Evolutionary conservation across 2,329 filamentous ascomycete species (phyloP).

Genomic region (Tolypocladium album): DNA sequence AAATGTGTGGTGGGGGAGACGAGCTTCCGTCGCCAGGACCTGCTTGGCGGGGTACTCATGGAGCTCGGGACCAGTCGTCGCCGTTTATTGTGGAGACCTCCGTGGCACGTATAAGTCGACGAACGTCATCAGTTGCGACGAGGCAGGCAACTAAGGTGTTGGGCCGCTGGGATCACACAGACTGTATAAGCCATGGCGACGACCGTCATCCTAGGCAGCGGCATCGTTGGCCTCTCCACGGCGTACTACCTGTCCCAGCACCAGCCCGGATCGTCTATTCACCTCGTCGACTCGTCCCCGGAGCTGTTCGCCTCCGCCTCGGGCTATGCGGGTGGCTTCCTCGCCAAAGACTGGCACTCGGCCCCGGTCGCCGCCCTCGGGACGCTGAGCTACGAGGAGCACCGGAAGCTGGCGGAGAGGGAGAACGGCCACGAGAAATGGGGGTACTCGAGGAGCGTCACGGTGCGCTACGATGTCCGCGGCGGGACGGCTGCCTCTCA

Average conservation of each 20-base stretch:
- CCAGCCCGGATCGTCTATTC: slow-evolving; percentile 29
- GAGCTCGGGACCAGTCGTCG: not conserved
- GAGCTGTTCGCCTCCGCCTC: slow-evolving; percentile 64
- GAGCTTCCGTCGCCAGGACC: not conserved
- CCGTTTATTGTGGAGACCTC: not conserved
- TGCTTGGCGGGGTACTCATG: not conserved
- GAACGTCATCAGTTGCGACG: not conserved
- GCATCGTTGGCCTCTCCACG: slow-evolving; percentile 59
- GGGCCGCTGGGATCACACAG: not conserved
- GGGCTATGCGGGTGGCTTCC: slow-evolving; percentile 62
- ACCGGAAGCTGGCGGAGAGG: slow-evolving; percentile 50
- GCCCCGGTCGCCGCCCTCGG: slow-evolving; percentile 47
- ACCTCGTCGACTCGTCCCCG: slow-evolving; percentile 34
- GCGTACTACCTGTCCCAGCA: slow-evolving; percentile 59
- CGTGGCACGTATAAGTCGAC: not conserved
- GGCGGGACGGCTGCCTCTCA: slow-evolving; percentile 23
- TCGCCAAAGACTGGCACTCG: slow-evolving; percentile 64
- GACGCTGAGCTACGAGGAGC: slow-evolving; percentile 57
- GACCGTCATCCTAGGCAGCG: slow-evolving; percentile 58
- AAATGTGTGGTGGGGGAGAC: not conserved
- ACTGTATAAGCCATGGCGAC: slow-evolving; percentile 23
- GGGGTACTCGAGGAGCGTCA: slow-evolving; percentile 42
- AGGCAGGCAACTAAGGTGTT: not conserved
- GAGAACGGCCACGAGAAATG: slow-evolving; percentile 44
- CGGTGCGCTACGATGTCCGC: slow-evolving; percentile 37